Evolutionary conservation across 1,284 basidiomycete species (phyloP), one percentile per base, ranked within the genome.

Genomic region (Ganoderma lingzhi): DNA sequence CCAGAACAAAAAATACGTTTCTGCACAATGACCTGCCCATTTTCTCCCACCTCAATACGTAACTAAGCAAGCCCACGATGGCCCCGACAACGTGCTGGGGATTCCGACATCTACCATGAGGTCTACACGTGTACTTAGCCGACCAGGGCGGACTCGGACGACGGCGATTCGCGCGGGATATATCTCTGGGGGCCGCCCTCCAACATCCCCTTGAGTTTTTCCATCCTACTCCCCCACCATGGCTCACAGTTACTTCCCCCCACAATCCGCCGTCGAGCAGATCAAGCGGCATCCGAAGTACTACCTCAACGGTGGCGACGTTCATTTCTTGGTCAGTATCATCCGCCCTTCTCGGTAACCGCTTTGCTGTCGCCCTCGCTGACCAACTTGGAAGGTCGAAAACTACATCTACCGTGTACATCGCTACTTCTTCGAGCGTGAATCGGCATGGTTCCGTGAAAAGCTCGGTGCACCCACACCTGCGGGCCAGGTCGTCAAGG

Each of bases 341-440:
- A 5, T 15, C 1, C 28, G 32, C 42, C 30, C 45, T 44, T 61
- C 56, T 53, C 45, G 37, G 60, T 48, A 62, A 39, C 67, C 63
- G 58, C 64, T 39, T 39, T 44, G 48, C 66, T 55, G 42, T 28
- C 15, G 55, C 35, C 19, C 9, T 35, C 51, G 63, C 68, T 74
- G 14, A 70, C 23, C 19, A 39, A 32, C 23, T 30, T 60, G 28
- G 61, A 59, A 88, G 87, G 84, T 84, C 32, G 84, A 83, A 62
- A 82, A 85, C 61, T 80, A 81, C 39, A 76, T 87, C 4, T 92
- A 91, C 75, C 82, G 86, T 28, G 84, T 91, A 0, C 90, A 92
- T 71, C 81, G 83, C 15, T 87, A 87, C 58, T 93, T 92, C 70
- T 91, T 93, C 70, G 85, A 87, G 62, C 83, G 90, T 0, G 91